phyloP scores from a whole-genome alignment of 2,329 filamentous ascomycete genomes.

The Talaromyces sp. region DNA sequence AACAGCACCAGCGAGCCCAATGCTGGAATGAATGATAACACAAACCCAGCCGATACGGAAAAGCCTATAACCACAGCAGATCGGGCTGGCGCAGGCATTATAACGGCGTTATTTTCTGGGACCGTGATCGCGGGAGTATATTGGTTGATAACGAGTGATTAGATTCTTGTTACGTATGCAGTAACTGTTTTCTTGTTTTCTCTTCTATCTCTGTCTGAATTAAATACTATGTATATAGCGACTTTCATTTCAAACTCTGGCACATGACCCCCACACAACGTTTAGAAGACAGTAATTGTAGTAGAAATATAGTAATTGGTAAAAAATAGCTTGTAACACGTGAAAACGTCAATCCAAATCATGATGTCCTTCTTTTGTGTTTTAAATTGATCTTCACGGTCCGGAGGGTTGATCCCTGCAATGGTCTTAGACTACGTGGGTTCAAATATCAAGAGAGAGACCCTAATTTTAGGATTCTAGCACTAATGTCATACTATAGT shows the following conservation, averaged over 20 bases:
- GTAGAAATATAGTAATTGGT: not conserved
- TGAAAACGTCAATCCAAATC: not conserved
- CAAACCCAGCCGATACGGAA: conserved; percentile 10
- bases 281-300: not conserved
- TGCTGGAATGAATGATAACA: conserved; percentile 19
- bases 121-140: conserved; percentile 28
- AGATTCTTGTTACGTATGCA: not conserved
- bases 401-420: no score
- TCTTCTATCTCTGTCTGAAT: not conserved
- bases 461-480: not conserved
- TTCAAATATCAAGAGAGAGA: not conserved
- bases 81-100: conserved; percentile 37
- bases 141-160: conserved; percentile 25
- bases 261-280: not conserved
- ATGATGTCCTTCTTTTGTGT: not conserved
- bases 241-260: not conserved
- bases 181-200: not conserved
- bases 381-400: not conserved
- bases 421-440: no score
- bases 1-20: conserved; percentile 23
- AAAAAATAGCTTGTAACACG: not conserved
- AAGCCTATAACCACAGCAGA: conserved; percentile 28
- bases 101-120: conserved; percentile 34
- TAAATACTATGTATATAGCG: not conserved
- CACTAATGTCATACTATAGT: no score